Conservation (phyloP, 495 filamentous ascomycete species). For the Pyrenula aspistea region DNA sequence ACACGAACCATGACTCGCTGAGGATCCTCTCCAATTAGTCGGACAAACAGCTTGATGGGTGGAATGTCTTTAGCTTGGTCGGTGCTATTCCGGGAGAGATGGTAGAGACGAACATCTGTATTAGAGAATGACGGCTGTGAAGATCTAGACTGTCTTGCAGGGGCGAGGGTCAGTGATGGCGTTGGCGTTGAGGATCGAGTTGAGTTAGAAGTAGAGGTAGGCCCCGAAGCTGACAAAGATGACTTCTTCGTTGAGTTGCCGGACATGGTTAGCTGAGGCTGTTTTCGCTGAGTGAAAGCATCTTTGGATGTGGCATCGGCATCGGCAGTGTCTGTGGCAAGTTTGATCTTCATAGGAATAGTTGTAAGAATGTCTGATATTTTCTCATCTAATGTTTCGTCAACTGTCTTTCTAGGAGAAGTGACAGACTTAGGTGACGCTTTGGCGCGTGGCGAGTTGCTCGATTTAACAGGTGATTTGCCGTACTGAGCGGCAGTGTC, state of each 20-base stretch:
- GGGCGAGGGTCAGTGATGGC: slow-evolving; percentile 59
- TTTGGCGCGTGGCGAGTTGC: no score
- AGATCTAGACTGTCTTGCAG: slow-evolving; percentile 33
- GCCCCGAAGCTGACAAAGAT: neutral
- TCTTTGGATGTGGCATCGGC: slow-evolving; percentile 8
- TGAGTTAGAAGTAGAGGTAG: slow-evolving; percentile 24
- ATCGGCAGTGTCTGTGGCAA: neutral
- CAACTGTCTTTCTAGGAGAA: slow-evolving; percentile 13
- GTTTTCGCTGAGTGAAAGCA: neutral
- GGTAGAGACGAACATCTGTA: slow-evolving; percentile 76
- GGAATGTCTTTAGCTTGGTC: slow-evolving; percentile 38
- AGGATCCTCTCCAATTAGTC: slow-evolving; percentile 77
- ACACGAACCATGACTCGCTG: slow-evolving; percentile 96
- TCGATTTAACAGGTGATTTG: no score
- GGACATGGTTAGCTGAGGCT: neutral
- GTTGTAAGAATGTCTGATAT: slow-evolving; percentile 73
- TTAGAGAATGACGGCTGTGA: slow-evolving; percentile 25
- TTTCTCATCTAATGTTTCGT: slow-evolving; percentile 59
- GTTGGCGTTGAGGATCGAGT: slow-evolving; percentile 28
- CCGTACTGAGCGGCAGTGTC: no score
- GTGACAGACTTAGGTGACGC: neutral
- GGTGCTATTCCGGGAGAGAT: slow-evolving; percentile 64
- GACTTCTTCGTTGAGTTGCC: neutral
- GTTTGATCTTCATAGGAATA: slow-evolving; percentile 60
- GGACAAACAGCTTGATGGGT: slow-evolving; percentile 87